Evolutionary conservation across 768 basidiomycete genomes (phyloP), one percentile per base, ranked within the genome.

Genomic region (Dentipellis sp.): DNA sequence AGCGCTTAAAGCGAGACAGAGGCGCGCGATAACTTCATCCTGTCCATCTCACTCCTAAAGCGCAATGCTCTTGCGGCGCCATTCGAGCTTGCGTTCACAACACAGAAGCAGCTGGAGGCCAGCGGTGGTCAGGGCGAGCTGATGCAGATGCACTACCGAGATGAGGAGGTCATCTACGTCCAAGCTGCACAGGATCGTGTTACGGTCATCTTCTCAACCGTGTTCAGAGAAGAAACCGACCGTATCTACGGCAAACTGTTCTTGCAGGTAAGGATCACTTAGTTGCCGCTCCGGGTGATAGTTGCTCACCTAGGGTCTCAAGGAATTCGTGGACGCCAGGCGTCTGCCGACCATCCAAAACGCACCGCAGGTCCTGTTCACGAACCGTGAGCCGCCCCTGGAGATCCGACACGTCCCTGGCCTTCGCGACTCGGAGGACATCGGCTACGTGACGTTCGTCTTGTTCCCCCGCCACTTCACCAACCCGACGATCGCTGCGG

Each of bases 251-350:
- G 97, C 12, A 94, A 93, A 69, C 88, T 98, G n/a, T 99, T 99
- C 76, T 72, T 99, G 53, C 97, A 98, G 80, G 94, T 92, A 60
- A 17, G 62, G 63, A 29, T 29, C 29, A 29, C 29, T 29, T 6
- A 29, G 29, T 29, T 29, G 29, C 29, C 29, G 29, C 6, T 29
- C 29, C 29, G 29, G 29, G 3, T 29, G 29, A 29, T 29, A 50
- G 56, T 19, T 17, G 29, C 50, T 45, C 51, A 36, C 29, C 29
- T 29, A 3, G 29, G 29, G 29, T 35, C 29, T 51, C 1, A 61
- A 94, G 92, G 97, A 98, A 84, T 99, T 99, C 64, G 97, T 98
- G 35, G 97, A 99, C 75, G 95, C 97, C n/a, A 82, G 97, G 54
- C 81, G 91, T 51, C 82, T 91, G 58, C 91, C 94, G 1, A 84